phyloP scores from a whole-genome alignment of 768 basidiomycete genomes.

The Lactarius hengduanensis region DNA sequence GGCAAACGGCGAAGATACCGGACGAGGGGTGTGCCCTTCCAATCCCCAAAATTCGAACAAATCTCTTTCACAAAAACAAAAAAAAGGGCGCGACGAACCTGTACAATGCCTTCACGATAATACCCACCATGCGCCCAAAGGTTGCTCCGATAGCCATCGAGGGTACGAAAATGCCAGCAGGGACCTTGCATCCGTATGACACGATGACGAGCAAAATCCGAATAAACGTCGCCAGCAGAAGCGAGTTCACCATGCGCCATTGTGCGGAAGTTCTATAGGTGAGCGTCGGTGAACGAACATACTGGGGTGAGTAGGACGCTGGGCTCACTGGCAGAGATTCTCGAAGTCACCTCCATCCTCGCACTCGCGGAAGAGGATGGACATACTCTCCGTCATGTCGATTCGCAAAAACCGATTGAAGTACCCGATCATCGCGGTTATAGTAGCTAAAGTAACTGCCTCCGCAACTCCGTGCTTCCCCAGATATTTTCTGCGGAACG shows the following conservation, averaged over 20 bases:
- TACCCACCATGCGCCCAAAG: conserved; percentile 96
- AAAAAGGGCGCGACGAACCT: conserved; percentile 44
- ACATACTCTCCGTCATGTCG: conserved; percentile 97
- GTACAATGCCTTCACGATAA: conserved; percentile 91
- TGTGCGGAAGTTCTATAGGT: conserved; percentile 72
- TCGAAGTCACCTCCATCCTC: conserved; percentile 90
- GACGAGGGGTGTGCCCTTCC: conserved; percentile 77
- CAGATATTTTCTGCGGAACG: conserved; percentile 90
- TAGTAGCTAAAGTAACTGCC: conserved; percentile 78
- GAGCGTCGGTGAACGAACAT: conserved; percentile 14
- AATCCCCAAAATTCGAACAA: conserved; percentile 11
- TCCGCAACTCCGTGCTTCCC: conserved; percentile 83
- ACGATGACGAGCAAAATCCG: conserved; percentile 84
- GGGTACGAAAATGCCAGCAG: conserved; percentile 96
- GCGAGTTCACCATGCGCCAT: conserved; percentile 93
- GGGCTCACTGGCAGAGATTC: conserved; percentile 90
- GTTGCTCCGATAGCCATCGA: conserved; percentile 99
- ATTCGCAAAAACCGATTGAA: conserved; percentile 93
- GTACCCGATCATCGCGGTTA: conserved; percentile 92
- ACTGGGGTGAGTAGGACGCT: conserved; percentile 4
- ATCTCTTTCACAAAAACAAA: neutral
- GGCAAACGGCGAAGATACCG: conserved; percentile 87
- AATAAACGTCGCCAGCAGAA: conserved; percentile 88
- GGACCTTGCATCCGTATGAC: conserved; percentile 95
- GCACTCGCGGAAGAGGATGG: conserved; percentile 93